Percentiles rank a stretch among this genome's conserved stretches.
These are phyloP conservation scores for Eucalyptus tenuipes DNA, from an alignment of 345 rosid species.

Conservation along the genomic window DNA sequence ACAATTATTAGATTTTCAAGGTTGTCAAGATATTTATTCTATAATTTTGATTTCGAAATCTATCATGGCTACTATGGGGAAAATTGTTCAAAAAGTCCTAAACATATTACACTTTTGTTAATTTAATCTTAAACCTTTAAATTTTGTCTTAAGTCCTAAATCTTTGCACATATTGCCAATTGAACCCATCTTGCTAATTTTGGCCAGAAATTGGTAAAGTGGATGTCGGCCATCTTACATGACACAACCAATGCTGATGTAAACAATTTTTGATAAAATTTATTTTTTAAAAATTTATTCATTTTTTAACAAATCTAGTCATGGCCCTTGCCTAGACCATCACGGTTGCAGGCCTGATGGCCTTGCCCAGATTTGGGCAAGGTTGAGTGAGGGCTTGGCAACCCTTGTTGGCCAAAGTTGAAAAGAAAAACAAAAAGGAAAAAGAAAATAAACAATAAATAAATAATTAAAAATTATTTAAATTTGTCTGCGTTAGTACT, in stretches of 20 bases:
- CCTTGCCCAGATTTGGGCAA: neutral
- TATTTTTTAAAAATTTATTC: too few species aligned
- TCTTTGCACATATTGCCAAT: neutral
- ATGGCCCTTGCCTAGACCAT: neutral
- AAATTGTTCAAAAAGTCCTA: too few species aligned
- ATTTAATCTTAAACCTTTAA: too few species aligned
- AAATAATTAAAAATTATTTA: too few species aligned
- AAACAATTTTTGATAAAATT: too few species aligned
- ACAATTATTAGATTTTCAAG: neutral
- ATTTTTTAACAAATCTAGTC: too few species aligned
- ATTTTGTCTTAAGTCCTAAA: too few species aligned
- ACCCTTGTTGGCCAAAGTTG: neutral
- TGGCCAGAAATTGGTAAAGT: rapidly evolving
- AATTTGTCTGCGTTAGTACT: rapidly evolving
- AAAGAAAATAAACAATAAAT: too few species aligned
- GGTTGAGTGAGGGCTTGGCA: neutral
- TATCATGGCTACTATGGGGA: neutral
- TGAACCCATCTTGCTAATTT: neutral
- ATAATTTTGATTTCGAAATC: neutral
- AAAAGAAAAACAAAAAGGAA: too few species aligned
- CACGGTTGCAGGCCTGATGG: neutral
- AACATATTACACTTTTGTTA: too few species aligned
- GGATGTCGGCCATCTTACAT: too few species aligned
- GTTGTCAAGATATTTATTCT: neutral
- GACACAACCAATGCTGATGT: rapidly evolving